Conservation (phyloP, 768 basidiomycete species). For the Trametes elegans region DNA sequence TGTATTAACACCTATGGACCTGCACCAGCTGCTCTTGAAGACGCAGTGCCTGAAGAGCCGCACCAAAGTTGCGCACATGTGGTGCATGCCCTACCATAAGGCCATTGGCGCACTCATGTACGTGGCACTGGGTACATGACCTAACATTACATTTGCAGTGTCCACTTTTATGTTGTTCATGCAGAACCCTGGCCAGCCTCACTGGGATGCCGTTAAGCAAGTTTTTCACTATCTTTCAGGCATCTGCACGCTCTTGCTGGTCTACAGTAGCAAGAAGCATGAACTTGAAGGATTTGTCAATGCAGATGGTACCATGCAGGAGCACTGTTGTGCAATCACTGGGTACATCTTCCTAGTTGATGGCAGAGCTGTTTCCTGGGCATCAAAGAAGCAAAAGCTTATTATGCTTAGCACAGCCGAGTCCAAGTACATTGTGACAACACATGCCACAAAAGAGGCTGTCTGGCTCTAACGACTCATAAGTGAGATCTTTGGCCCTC, state of each 20-base stretch:
- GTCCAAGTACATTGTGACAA: constrained; percentile 33
- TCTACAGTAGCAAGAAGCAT: not conserved
- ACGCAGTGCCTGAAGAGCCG: not conserved
- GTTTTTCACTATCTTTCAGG: constrained; percentile 7
- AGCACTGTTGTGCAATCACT: constrained; percentile 18
- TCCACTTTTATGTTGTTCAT: no score
- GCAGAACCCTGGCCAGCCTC: no score
- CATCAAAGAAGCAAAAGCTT: constrained; percentile 35
- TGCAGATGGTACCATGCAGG: not conserved
- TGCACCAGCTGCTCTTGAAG: not conserved
- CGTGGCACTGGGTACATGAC: constrained; percentile 24
- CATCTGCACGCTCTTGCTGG: constrained; percentile 14
- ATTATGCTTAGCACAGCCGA: constrained; percentile 36
- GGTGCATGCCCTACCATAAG: constrained; percentile 12
- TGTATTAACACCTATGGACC: not conserved
- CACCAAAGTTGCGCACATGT: not conserved
- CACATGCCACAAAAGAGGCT: constrained; percentile 33
- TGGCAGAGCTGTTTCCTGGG: constrained; percentile 34
- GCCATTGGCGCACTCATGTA: constrained; percentile 33
- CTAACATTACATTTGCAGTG: constrained; percentile 28
- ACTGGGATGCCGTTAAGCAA: no score
- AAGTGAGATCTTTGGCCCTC: constrained; percentile 2
- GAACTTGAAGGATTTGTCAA: constrained; percentile 20
- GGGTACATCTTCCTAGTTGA: constrained; percentile 29
- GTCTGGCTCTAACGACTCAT: constrained; percentile 31